Evolutionary conservation across 1,284 basidiomycete genomes (phyloP).

Genomic region (Irpex sp.): DNA sequence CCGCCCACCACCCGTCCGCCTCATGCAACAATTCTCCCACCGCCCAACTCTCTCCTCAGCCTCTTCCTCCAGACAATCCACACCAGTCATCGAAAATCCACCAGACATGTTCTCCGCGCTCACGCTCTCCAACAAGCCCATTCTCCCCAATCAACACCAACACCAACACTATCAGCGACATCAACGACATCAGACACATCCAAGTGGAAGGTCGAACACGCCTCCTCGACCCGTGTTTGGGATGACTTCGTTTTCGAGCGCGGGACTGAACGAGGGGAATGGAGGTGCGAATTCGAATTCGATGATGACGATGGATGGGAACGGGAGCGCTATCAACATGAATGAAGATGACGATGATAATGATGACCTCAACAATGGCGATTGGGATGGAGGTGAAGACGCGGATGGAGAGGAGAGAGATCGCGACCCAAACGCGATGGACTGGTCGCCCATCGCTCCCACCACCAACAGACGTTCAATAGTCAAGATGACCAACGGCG

Average conservation of each 20-base stretch:
- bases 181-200: no score
- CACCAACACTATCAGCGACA: background rate
- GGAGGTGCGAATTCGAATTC: no score
- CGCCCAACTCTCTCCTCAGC: constrained; percentile 14
- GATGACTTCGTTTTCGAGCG: constrained; percentile 43
- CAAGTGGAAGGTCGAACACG: background rate
- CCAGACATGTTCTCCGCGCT: constrained; percentile 58
- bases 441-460: constrained; percentile 59
- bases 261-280: no score
- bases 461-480: background rate
- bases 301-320: no score
- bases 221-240: constrained; percentile 59
- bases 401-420: constrained; percentile 19
- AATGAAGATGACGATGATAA: constrained; percentile 24
- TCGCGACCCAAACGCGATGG: constrained; percentile 54
- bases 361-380: constrained; percentile 25
- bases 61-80: constrained; percentile 24
- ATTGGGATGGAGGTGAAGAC: constrained; percentile 11
- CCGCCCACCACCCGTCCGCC: constrained; percentile 61
- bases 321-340: background rate
- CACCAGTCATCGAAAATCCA: constrained; percentile 31
- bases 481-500: background rate
- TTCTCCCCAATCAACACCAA: constrained; percentile 27
- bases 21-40: constrained; percentile 52
- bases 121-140: constrained; percentile 60